Conservation (phyloP, 148 eudicot species). For the Cornus controversa region DNA sequence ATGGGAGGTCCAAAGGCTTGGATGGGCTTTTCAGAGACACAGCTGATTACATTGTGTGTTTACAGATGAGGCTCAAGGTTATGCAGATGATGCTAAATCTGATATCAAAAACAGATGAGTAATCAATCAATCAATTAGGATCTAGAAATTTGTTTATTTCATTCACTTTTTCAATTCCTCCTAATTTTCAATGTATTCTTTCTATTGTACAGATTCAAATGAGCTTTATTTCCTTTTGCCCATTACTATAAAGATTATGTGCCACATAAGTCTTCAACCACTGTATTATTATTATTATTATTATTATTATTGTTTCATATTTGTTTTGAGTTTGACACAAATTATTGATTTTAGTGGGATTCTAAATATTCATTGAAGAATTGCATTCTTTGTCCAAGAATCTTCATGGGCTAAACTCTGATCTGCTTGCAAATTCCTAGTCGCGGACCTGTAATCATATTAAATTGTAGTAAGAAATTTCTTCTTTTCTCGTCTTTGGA, state of each 20-base stretch:
- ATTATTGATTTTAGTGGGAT: too few species aligned
- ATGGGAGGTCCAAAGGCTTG: conserved; percentile 27
- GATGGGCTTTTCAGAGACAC: conserved; percentile 57
- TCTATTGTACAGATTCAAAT: not conserved
- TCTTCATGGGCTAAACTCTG: too few species aligned
- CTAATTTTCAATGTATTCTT: not conserved
- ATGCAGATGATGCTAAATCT: conserved; percentile 61
- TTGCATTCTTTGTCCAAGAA: too few species aligned
- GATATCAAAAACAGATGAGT: conserved; percentile 14
- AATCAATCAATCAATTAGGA: not conserved
- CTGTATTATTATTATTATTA: too few species aligned
- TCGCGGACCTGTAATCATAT: too few species aligned
- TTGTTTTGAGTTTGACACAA: too few species aligned
- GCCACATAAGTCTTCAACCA: not conserved
- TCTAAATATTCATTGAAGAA: too few species aligned
- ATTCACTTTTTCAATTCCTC: not conserved
- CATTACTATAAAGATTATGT: not conserved
- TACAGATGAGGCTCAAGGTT: conserved; percentile 54
- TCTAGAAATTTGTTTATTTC: too few species aligned
- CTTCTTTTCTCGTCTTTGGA: too few species aligned
- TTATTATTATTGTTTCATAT: too few species aligned
- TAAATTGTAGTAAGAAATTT: too few species aligned
- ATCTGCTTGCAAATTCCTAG: not conserved
- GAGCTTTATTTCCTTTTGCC: not conserved
- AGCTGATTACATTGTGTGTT: conserved; percentile 55